Percentiles rank a stretch among this genome's conserved stretches.
Evolutionary conservation across 78 protist genomes (phyloP).

Genomic region (Polysphondylium violaceum): DNA sequence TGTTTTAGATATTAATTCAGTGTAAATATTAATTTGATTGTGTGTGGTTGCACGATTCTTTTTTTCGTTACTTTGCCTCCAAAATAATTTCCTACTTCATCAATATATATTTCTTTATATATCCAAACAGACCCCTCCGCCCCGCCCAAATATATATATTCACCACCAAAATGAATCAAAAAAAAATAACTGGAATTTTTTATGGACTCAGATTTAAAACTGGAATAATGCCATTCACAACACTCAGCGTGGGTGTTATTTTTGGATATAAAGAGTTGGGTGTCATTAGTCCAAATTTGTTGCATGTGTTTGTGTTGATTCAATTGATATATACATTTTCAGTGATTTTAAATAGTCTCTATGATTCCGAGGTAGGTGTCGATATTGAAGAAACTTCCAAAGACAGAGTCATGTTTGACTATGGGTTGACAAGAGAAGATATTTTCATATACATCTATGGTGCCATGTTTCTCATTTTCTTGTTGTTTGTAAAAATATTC

Average conservation of each 20-base stretch:
- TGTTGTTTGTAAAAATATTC: no score
- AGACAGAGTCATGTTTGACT: neutral
- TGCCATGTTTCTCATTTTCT: neutral
- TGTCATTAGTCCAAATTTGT: neutral
- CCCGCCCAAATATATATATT: no score
- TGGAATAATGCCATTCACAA: neutral
- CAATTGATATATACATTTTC: neutral
- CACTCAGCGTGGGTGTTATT: neutral
- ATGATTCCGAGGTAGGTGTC: neutral
- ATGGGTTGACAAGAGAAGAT: neutral
- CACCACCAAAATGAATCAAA: no score
- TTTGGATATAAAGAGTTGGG: neutral
- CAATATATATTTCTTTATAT: no score
- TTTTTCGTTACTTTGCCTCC: no score
- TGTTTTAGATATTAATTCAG: no score
- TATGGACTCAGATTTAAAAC: neutral
- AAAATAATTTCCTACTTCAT: no score
- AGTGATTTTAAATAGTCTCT: neutral
- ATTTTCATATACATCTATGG: no score
- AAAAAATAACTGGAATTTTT: neutral
- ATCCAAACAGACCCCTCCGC: no score
- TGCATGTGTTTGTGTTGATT: neutral
- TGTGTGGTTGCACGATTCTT: no score
- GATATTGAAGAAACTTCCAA: neutral
- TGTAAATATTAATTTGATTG: no score